phyloP scores from a whole-genome alignment of 2,329 filamentous ascomycete genomes.

The Penicillium sclerotigenum region DNA sequence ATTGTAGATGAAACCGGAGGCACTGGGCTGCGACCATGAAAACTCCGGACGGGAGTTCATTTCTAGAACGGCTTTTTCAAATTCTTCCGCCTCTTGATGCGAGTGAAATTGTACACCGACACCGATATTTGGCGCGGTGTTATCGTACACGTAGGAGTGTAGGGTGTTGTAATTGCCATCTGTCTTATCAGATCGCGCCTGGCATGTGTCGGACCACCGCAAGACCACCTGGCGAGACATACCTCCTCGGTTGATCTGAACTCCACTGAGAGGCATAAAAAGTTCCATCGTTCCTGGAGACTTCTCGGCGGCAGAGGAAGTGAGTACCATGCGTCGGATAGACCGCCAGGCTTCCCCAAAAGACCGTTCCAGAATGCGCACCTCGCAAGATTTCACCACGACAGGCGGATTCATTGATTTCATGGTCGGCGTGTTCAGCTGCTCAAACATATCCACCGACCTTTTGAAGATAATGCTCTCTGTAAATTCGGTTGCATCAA shows the following conservation, averaged over 20 bases:
- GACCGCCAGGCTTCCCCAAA: constrained; percentile 30
- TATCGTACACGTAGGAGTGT: constrained; percentile 32
- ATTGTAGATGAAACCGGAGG: constrained; percentile 28
- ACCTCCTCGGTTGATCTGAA: constrained; percentile 27
- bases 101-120: constrained; percentile 26
- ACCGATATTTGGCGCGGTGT: constrained; percentile 30
- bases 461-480: constrained; percentile 30
- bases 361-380: constrained; percentile 32
- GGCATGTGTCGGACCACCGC: constrained; percentile 34
- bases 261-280: constrained; percentile 31
- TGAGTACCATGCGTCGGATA: constrained; percentile 32
- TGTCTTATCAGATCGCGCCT: constrained; percentile 26
- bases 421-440: constrained; percentile 31
- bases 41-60: constrained; percentile 23
- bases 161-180: constrained; percentile 32
- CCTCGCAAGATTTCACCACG: constrained; percentile 27
- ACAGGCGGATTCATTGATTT: constrained; percentile 28
- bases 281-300: constrained; percentile 27
- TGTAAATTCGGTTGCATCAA: constrained; percentile 28
- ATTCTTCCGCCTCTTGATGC: constrained; percentile 22
- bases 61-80: constrained; percentile 27
- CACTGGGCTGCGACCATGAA: constrained; percentile 24
- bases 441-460: constrained; percentile 30
- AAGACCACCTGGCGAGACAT: constrained; percentile 24
- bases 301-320: constrained; percentile 28